Evolutionary conservation across 768 basidiomycete genomes (phyloP).

Genomic region (Mycena alexandri): DNA sequence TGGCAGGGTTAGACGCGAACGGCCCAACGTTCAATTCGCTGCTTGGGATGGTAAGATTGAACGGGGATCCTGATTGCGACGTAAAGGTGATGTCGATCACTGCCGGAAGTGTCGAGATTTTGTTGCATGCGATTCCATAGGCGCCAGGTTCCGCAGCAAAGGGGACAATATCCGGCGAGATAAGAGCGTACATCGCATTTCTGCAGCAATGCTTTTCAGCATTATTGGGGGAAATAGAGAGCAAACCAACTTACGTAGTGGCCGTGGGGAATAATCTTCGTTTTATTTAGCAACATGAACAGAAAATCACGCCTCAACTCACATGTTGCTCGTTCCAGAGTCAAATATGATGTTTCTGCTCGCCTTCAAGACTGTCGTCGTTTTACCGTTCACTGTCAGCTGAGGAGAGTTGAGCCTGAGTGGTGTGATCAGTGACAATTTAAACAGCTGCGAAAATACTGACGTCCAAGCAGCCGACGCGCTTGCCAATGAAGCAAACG

Average conservation of each 20-base stretch:
- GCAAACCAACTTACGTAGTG: constrained; percentile 57
- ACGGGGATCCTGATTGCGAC: constrained; percentile 59
- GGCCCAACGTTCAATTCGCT: constrained; percentile 70
- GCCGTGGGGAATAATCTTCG: constrained; percentile 57
- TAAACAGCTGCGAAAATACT: neutral
- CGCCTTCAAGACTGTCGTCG: constrained; percentile 55
- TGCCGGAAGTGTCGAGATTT: constrained; percentile 61
- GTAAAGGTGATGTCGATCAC: constrained; percentile 67
- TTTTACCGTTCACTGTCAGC: constrained; percentile 66
- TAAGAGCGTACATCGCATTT: constrained; percentile 68
- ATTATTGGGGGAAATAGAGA: constrained; percentile 11
- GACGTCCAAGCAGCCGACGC: constrained; percentile 57
- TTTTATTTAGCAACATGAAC: neutral
- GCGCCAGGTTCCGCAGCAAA: constrained; percentile 65
- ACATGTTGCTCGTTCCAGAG: constrained; percentile 68
- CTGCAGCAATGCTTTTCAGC: constrained; percentile 16
- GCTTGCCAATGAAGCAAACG: constrained; percentile 55
- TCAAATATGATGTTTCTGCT: constrained; percentile 66
- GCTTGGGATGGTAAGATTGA: constrained; percentile 70
- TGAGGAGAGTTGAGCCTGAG: constrained; percentile 52
- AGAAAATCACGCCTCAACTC: neutral
- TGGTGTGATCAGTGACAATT: neutral
- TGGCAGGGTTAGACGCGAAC: constrained; percentile 60
- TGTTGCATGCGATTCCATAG: constrained; percentile 66
- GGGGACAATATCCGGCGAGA: constrained; percentile 69